Percentiles rank a stretch among this genome's conserved stretches.
Conservation (phyloP, 139 green algal genomes). For the Zygnema circumcarinatum region DNA sequence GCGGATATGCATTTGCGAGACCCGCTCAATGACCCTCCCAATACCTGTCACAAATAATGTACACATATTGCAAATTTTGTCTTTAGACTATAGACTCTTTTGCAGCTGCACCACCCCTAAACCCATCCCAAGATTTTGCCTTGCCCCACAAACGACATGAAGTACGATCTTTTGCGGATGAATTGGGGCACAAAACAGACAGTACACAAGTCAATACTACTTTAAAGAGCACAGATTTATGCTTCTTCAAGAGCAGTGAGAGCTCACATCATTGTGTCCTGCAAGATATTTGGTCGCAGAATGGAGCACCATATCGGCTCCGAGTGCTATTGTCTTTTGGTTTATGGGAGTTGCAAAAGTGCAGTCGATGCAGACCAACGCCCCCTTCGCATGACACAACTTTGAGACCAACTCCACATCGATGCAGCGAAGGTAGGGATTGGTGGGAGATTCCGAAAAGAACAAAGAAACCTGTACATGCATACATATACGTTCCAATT, state of each 20-base stretch:
- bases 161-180: too few species aligned
- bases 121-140: too few species aligned
- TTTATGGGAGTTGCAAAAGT: constrained; percentile 98
- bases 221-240: too few species aligned
- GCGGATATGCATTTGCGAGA: constrained; percentile 77
- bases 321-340: constrained; percentile 77
- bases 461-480: constrained; percentile 84
- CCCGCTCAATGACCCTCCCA: constrained; percentile 87
- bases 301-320: constrained; percentile 98
- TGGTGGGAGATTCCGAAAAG: constrained; percentile 98
- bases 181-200: too few species aligned
- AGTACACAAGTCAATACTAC: too few species aligned
- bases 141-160: too few species aligned
- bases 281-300: constrained; percentile 98
- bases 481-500: too few species aligned
- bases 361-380: constrained; percentile 91
- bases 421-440: constrained; percentile 98
- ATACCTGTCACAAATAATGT: constrained; percentile 68
- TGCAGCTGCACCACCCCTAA: too few species aligned
- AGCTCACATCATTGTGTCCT: constrained; percentile 93
- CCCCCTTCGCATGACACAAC: constrained; percentile 80
- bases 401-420: constrained; percentile 85
- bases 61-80: too few species aligned
- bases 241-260: too few species aligned
- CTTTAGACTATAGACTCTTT: too few species aligned